Conservation (phyloP, 2,329 filamentous ascomycete genomes). For the Neophaeococcomyces mojaviensis region DNA sequence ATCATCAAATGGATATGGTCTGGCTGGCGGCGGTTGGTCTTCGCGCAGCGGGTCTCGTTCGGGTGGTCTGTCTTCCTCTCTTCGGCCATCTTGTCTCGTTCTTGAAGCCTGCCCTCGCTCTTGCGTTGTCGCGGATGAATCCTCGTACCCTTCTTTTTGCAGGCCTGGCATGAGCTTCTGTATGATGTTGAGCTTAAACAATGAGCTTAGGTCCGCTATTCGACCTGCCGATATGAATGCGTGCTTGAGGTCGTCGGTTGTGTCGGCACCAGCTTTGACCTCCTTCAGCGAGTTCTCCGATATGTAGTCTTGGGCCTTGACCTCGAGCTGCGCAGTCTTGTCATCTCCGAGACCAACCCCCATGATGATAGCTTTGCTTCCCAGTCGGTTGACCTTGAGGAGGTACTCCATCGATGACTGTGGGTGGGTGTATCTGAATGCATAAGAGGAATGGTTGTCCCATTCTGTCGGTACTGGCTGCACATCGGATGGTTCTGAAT, state of each 20-base stretch:
- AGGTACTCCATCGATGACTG: slow-evolving; percentile 81
- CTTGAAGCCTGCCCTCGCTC: slow-evolving; percentile 4
- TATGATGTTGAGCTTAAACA: slow-evolving; percentile 72
- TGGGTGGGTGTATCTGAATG: slow-evolving; percentile 78
- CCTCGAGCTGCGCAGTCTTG: slow-evolving; percentile 68
- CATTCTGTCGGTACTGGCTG: slow-evolving; percentile 66
- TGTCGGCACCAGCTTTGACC: slow-evolving; percentile 28
- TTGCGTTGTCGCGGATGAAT: slow-evolving; percentile 31
- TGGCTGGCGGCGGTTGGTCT: slow-evolving; percentile 52
- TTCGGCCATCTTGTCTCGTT: slow-evolving; percentile 27
- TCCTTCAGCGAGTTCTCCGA: slow-evolving; percentile 53
- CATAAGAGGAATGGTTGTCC: slow-evolving; percentile 66
- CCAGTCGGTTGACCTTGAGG: slow-evolving; percentile 72
- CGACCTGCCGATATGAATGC: slow-evolving; percentile 68
- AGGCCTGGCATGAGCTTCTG: slow-evolving; percentile 74
- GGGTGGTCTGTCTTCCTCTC: slow-evolving; percentile 36
- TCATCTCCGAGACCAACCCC: slow-evolving; percentile 74
- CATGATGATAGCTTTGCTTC: slow-evolving; percentile 74
- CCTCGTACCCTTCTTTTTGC: slow-evolving; percentile 71
- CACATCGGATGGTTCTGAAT: slow-evolving; percentile 48
- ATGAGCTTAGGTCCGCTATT: slow-evolving; percentile 60
- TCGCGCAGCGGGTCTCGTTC: slow-evolving; percentile 44
- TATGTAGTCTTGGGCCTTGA: slow-evolving; percentile 67
- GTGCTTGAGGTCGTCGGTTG: slow-evolving; percentile 35
- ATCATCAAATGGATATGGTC: slow-evolving; percentile 61